A percentile compares a stretch with the other conserved stretches of the same genome.
phyloP scores from a whole-genome alignment of 352 stramenopile species.

The Phytophthora kernoviae region DNA sequence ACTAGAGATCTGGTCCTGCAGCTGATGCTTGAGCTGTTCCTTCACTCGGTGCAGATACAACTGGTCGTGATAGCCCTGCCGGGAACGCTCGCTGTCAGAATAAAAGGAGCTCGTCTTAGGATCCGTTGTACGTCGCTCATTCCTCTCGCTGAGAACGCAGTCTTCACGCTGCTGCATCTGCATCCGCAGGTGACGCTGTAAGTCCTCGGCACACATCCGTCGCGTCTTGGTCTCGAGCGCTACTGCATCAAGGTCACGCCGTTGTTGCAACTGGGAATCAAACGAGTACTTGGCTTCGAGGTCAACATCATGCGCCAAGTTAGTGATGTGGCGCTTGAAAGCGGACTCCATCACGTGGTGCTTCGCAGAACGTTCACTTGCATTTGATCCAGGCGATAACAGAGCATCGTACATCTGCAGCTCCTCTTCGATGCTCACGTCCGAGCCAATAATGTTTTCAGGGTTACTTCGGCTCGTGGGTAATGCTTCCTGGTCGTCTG shows the following conservation, averaged over 20 bases:
- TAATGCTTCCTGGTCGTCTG: constrained; percentile 44
- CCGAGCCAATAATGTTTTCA: constrained; percentile 53
- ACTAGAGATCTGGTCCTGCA: constrained; percentile 61
- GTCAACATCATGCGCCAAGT: constrained; percentile 56
- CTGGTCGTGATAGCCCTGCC: constrained; percentile 58
- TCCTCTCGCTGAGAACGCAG: constrained; percentile 31
- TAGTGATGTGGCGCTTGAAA: constrained; percentile 61
- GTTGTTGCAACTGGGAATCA: constrained; percentile 58
- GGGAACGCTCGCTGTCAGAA: constrained; percentile 53
- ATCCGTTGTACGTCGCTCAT: constrained; percentile 39
- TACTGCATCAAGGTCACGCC: constrained; percentile 57
- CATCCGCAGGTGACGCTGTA: constrained; percentile 56
- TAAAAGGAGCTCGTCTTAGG: constrained; percentile 64
- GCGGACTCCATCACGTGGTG: constrained; percentile 61
- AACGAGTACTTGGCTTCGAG: constrained; percentile 63
- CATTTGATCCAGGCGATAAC: constrained; percentile 32
- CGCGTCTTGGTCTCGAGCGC: constrained; percentile 54
- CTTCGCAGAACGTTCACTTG: constrained; percentile 22
- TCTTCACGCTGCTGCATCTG: constrained; percentile 58
- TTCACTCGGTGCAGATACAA: constrained; percentile 44
- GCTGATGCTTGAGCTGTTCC: constrained; percentile 57
- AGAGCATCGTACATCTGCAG: constrained; percentile 54
- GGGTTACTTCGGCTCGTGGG: constrained; percentile 54
- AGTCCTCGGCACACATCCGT: constrained; percentile 51
- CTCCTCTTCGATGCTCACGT: constrained; percentile 58